Base-by-base conservation (phyloP, 2,329 filamentous ascomycete genomes). In the Fusarium secorum region DNA sequence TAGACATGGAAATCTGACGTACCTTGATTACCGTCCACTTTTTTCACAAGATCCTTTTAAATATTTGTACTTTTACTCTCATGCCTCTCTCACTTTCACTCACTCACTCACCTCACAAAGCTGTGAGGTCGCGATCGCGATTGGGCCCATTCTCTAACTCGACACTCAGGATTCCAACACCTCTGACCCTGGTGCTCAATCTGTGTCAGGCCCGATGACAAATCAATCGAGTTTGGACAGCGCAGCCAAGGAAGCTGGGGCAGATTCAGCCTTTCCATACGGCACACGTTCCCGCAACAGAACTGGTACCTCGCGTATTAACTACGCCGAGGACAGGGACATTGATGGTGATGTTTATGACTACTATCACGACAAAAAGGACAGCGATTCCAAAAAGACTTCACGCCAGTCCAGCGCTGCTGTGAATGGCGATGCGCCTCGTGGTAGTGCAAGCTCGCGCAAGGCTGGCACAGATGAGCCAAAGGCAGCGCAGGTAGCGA, bases 311-410 rank as follows among this genome's bases (percentile, higher is more conserved):
- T 87, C 92, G 75, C 92, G 96, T 74, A 90, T 92, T 73, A 99
- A 99, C 82, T 99, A 99, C 81, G 95, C 96, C 54, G 96, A 99
- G 83, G 93, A 95, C 81, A 93, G 89, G 82, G 95, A 98, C 81
- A 86, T 95, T 74, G 95, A 98, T 77, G 90, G 93, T 81, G 96
- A 98, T 65, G 82, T 87, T 79, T 93, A 94, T 79, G 95, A 98
- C 77, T 88, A 86, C 79, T 83, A 86, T 77, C 79, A 83, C 57
- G 82, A 87, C 73, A 85, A 85, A 77, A 86, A 88, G 74, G 86
- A 89, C 20, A 83, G 83, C 60, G 87, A 89, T 67, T 65, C 75
- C 57, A 89, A 89, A 78, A 91, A 91, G 78, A 79, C 84, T 39
- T 84, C 85, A 75, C 83, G 84, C 67, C 86, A 85, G 67, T 79